Conservation (phyloP, 176 grass and related monocot species). For the Elaeis guineensis region DNA sequence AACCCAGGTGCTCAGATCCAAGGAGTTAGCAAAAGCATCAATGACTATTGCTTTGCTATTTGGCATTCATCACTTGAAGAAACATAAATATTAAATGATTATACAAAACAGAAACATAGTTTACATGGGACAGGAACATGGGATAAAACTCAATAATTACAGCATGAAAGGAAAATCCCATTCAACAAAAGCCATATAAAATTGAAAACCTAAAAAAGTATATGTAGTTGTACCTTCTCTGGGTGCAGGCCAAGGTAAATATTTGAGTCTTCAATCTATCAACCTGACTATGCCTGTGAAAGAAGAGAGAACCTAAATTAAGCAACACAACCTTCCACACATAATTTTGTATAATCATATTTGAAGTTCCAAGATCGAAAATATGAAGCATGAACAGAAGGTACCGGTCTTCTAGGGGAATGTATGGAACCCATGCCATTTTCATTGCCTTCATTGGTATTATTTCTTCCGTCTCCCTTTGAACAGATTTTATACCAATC, state of each 20-base stretch:
- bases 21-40: too few species aligned
- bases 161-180: too few species aligned
- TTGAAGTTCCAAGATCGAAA: neutral
- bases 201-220: conserved; percentile 13
- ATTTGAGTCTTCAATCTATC: conserved; percentile 75
- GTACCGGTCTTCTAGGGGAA: conserved; percentile 77
- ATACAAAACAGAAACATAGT: too few species aligned
- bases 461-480: conserved; percentile 86
- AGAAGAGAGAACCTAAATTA: conserved; percentile 17
- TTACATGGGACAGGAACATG: too few species aligned
- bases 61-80: too few species aligned
- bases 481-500: conserved; percentile 86
- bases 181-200: neutral
- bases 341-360: too few species aligned
- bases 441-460: conserved; percentile 88
- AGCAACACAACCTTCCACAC: too few species aligned
- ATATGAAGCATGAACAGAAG: neutral
- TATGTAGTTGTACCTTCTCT: conserved; percentile 47
- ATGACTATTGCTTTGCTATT: too few species aligned
- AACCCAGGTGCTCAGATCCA: too few species aligned
- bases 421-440: conserved; percentile 95
- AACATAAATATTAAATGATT: too few species aligned
- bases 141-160: too few species aligned
- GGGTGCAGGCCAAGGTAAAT: conserved; percentile 79
- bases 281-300: conserved; percentile 44